Evolutionary conservation across 1,284 basidiomycete species (phyloP).

Genomic region (Neonothopanus nambi): DNA sequence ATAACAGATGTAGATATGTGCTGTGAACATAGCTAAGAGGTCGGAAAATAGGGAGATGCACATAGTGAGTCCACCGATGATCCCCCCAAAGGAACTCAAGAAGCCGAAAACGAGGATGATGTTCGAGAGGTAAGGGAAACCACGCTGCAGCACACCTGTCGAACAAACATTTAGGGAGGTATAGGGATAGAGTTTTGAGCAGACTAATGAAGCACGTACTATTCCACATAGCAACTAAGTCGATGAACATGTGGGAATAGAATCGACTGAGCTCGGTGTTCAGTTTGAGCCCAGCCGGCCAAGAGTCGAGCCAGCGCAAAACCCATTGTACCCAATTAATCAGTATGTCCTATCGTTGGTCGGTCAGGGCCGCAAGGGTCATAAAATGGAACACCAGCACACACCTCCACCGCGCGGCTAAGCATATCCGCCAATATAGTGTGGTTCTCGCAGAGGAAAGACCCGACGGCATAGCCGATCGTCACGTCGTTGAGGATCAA

Average conservation of each 20-base stretch:
- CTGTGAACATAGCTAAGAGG: constrained; percentile 62
- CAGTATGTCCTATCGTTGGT: constrained; percentile 38
- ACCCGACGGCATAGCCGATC: constrained; percentile 71
- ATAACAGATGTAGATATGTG: constrained; percentile 79
- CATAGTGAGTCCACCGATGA: constrained; percentile 59
- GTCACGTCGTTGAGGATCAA: constrained; percentile 89
- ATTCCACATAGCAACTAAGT: constrained; percentile 66
- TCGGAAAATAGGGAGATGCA: constrained; percentile 71
- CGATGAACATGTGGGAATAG: constrained; percentile 72
- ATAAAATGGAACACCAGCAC: constrained; percentile 12
- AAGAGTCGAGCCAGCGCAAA: constrained; percentile 87
- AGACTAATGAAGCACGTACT: constrained; percentile 36
- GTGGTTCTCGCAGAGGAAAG: constrained; percentile 69
- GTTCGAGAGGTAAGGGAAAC: constrained; percentile 44
- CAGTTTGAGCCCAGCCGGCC: constrained; percentile 95
- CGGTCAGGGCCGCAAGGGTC: background rate
- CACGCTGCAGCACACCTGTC: constrained; percentile 36
- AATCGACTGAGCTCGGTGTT: constrained; percentile 91
- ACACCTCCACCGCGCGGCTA: constrained; percentile 44
- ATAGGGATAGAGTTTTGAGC: background rate
- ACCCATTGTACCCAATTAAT: constrained; percentile 53
- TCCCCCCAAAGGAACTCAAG: constrained; percentile 56
- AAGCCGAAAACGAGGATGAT: constrained; percentile 54
- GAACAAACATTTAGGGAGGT: background rate
- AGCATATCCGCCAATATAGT: constrained; percentile 39